Base-by-base conservation (phyloP, 495 filamentous ascomycete genomes). In the Penicillium canescens region DNA sequence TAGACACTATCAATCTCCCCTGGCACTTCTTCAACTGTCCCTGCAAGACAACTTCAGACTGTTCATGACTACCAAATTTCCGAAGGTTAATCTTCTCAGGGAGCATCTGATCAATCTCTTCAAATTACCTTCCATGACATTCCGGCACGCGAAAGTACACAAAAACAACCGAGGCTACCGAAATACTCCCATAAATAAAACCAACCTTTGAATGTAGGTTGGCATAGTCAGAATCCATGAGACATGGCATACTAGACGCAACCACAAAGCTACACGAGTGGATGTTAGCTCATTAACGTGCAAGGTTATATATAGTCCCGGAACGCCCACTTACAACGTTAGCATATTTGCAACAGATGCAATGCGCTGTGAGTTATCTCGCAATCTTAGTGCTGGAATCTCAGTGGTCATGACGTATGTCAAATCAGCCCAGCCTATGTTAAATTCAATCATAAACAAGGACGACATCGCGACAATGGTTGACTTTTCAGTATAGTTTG, bases 141-240 rank as follows among this genome's bases (percentile, higher is more conserved):
- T 62, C 59, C 1, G 59, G 55, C 24, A 62, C 55, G 21, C 50
- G 55, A 28, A 58, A 58, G 31, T 42, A 58, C 8, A 50, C 50
- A 20, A 58, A 62, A 8, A 55, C 14, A 42, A 66, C 28, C 12
- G 51, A 56, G 8, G 61, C 26, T 18, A 54, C 46, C 8, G 59
- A 56, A 23, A 62, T 23, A 23, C 59, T 62, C 0, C 62, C 62
- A 5, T 65, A 65, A 10, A 65, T 65, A 24, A 62, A 62, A 8
- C 62, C 62, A 0, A 65, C 42, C 34, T 62, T 62, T 20, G 55
- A 59, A 28, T 56, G 59, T 3, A 65, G 42, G 33, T 65, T 46
- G 6, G 57, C 55, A 52, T 62, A 55, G 6, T 45, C 54, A 21
- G 55, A 54, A 13, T 65, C 59, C 43, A 65, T 51, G 40, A 42